Evolutionary conservation across 352 stramenopile genomes (phyloP), one percentile per base, ranked within the genome.

Genomic region (Lagenidium sp.): DNA sequence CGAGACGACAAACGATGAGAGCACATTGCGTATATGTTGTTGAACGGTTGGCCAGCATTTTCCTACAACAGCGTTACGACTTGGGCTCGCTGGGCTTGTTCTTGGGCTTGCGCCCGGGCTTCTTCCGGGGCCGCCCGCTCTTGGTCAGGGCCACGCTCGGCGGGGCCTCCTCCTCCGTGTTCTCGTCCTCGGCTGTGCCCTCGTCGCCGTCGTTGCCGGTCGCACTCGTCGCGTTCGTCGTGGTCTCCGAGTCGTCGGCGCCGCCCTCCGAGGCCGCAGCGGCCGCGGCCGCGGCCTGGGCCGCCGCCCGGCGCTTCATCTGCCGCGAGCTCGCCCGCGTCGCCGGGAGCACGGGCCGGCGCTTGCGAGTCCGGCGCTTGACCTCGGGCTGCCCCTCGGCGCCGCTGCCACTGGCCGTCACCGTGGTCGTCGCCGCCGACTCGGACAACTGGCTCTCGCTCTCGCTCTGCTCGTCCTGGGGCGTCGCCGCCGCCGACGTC

Each of bases 291-390:
- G 60, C 69, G 12, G 64, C 68, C 18, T 66, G 60, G 2, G 53
- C 57, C 0, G 62, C 61, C 6, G 67, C 67, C 8, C 72, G 57
- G 6, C 68, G 61, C 36, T 85, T 85, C 34, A 75, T 60, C 47
- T 86, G 73, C 19, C 76, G 71, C 15, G 76, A 89, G 35, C 76
- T 89, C 25, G 49, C 57, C 21, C 76, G 67, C 24, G 76, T 89
- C 24, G 76, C 73, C 4, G 58, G 68, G 1, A 73, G 34, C 11
- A 74, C 50, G 0, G 66, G 61, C 3, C 68, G 65, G 7, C 68
- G 66, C 35, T 70, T 76, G 3, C 73, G 62, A 12, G 65, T 63
- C 41, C 36, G 53, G 2, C 60, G 59, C 39, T 75, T 80, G 23
- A 49, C 29, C 20, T 60, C 38, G 57, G 60, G 0, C 13, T 19